Evolutionary conservation across 106 monocot genomes (phyloP).

Genomic region (Posidonia australis): DNA sequence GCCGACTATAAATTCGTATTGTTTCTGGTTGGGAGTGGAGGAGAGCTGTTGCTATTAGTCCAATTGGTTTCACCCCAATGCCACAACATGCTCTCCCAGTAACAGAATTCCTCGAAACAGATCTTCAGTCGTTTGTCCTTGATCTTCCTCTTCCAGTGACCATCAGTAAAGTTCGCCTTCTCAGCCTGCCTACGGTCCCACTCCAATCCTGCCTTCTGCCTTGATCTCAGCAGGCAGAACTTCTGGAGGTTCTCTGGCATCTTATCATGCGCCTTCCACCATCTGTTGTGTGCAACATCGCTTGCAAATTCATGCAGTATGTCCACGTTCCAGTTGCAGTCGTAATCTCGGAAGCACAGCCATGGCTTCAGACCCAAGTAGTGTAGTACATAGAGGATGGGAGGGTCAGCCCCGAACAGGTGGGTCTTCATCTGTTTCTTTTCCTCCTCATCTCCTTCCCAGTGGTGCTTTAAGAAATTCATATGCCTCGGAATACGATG

Average conservation of each 20-base stretch:
- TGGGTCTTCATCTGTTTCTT: constrained; percentile 39
- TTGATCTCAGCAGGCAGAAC: constrained; percentile 47
- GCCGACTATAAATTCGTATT: neutral
- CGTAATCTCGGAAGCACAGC: constrained; percentile 68
- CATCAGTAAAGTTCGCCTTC: constrained; percentile 53
- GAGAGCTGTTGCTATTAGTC: constrained; percentile 3
- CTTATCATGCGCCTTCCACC: constrained; percentile 75
- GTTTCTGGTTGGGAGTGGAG: neutral
- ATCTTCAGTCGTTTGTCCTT: constrained; percentile 33
- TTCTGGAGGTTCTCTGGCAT: constrained; percentile 44
- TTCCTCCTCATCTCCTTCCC: constrained; percentile 49
- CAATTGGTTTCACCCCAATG: constrained; percentile 50
- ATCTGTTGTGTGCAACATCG: constrained; percentile 54
- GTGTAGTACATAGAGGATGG: constrained; percentile 57
- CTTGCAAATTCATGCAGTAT: constrained; percentile 54
- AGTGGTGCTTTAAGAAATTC: constrained; percentile 80
- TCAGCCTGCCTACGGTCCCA: constrained; percentile 62
- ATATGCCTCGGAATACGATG: constrained; percentile 58
- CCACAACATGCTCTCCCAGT: constrained; percentile 61
- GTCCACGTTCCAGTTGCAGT: constrained; percentile 70
- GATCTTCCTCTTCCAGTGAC: constrained; percentile 55
- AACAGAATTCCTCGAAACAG: constrained; percentile 48
- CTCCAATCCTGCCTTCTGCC: constrained; percentile 59
- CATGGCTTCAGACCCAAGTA: constrained; percentile 75
- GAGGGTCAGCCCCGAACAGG: constrained; percentile 52